These are phyloP conservation scores for Hanseniaspora uvarum DNA, from an alignment of 1,139 yeast genomes.

Conservation along the genomic window DNA sequence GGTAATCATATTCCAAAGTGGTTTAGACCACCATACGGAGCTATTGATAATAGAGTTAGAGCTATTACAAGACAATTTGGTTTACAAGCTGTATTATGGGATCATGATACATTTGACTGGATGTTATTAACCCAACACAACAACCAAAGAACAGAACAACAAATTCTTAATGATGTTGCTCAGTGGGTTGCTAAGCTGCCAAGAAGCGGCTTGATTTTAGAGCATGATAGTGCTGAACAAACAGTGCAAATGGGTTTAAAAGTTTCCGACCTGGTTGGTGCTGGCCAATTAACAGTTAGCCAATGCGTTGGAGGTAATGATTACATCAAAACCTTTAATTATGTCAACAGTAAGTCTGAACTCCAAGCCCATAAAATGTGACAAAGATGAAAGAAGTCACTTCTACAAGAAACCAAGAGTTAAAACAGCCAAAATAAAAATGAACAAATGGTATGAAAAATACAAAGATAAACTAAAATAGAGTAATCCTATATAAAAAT, in stretches of 20 bases:
- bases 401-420: not conserved
- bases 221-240: slow-evolving; percentile 63
- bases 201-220: slow-evolving; percentile 48
- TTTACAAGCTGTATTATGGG: slow-evolving; percentile 83
- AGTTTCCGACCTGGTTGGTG: slow-evolving; percentile 43
- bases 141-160: slow-evolving; percentile 37
- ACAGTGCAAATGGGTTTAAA: slow-evolving; percentile 64
- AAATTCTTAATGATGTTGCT: slow-evolving; percentile 46
- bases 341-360: not conserved
- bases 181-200: slow-evolving; percentile 38
- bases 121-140: slow-evolving; percentile 40
- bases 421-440: not conserved
- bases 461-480: not conserved
- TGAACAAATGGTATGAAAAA: not conserved
- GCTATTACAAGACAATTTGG: slow-evolving; percentile 76
- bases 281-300: slow-evolving; percentile 64
- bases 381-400: not conserved
- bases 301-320: slow-evolving; percentile 62
- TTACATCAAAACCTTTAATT: slow-evolving; percentile 27
- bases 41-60: slow-evolving; percentile 76
- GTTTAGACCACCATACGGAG: slow-evolving; percentile 96
- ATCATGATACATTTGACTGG: slow-evolving; percentile 89
- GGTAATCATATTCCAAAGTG: slow-evolving; percentile 80
- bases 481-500: not conserved
- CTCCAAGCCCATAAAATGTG: not conserved